phyloP scores from a whole-genome alignment of 495 filamentous ascomycete species.

The Xylaria curta region DNA sequence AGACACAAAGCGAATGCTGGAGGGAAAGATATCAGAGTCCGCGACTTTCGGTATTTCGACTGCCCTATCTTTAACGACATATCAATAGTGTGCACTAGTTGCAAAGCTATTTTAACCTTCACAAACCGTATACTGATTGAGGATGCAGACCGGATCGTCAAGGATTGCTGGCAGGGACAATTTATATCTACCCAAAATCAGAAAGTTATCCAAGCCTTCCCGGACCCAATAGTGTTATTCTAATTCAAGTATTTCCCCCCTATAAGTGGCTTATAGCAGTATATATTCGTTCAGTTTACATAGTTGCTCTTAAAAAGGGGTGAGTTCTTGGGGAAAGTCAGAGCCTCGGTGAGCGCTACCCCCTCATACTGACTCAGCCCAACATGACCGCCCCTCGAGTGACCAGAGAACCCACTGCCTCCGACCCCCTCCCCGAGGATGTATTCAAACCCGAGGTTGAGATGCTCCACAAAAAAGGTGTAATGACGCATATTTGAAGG shows the following conservation, averaged over 20 bases:
- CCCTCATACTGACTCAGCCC: background rate
- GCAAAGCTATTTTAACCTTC: background rate
- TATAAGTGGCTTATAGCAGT: background rate
- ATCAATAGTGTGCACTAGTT: too few relatives aligned
- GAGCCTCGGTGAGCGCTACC: background rate
- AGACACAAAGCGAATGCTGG: too few relatives aligned
- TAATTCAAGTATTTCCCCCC: background rate
- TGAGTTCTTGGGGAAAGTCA: background rate
- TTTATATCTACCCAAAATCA: background rate
- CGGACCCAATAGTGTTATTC: background rate
- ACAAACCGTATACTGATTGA: background rate
- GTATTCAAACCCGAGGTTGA: constrained; percentile 23
- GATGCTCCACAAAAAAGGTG: background rate
- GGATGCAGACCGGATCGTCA: background rate
- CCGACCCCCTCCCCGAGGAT: constrained; percentile 22
- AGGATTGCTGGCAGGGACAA: background rate
- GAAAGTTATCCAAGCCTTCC: background rate
- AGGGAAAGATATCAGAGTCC: too few relatives aligned
- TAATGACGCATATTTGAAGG: background rate
- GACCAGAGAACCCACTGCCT: constrained; percentile 24
- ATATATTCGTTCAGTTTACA: background rate
- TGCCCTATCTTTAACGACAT: too few relatives aligned
- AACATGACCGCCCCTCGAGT: background rate
- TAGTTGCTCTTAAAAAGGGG: background rate
- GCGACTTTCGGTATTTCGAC: too few relatives aligned